phyloP scores from a whole-genome alignment of 768 basidiomycete genomes.

The Tylopilus balloui region DNA sequence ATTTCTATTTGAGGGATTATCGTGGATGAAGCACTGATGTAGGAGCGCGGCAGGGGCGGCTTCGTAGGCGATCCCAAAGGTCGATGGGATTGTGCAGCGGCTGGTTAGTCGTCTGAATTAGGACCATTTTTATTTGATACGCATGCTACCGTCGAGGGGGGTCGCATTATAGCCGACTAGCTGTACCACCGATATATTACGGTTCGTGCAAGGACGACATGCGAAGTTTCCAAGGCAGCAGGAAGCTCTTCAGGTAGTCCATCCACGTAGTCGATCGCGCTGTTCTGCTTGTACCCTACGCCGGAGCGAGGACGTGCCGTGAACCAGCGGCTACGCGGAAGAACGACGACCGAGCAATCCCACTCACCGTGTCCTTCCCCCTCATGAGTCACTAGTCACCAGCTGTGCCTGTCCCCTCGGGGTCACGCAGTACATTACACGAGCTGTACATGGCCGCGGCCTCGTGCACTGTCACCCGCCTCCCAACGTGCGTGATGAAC shows the following conservation, averaged over 20 bases:
- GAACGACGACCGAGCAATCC: neutral
- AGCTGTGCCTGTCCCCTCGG: slow-evolving; percentile 31
- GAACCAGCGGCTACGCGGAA: too few relatives aligned
- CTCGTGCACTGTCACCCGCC: slow-evolving; percentile 37
- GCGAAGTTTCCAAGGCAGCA: slow-evolving; percentile 20
- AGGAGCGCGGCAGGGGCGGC: neutral
- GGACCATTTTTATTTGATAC: too few relatives aligned
- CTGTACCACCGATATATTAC: neutral
- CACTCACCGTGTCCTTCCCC: slow-evolving; percentile 41
- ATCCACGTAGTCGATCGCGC: slow-evolving; percentile 40
- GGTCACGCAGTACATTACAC: slow-evolving; percentile 20
- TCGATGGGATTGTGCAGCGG: too few relatives aligned
- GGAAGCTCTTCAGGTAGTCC: slow-evolving; percentile 37
- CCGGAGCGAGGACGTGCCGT: too few relatives aligned
- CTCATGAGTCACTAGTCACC: slow-evolving; percentile 39
- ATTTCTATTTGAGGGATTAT: neutral
- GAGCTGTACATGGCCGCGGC: slow-evolving; percentile 36
- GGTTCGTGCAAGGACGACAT: neutral
- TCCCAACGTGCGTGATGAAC: slow-evolving; percentile 41
- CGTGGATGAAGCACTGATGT: neutral
- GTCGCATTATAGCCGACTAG: slow-evolving; percentile 4
- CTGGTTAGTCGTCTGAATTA: too few relatives aligned
- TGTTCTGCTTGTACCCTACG: slow-evolving; percentile 41
- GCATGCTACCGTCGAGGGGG: too few relatives aligned
- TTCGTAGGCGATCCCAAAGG: neutral